Percentiles rank a stretch among this genome's conserved stretches.
Conservation (phyloP, 352 stramenopile species). For the Globisporangium rhizosaccharum region DNA sequence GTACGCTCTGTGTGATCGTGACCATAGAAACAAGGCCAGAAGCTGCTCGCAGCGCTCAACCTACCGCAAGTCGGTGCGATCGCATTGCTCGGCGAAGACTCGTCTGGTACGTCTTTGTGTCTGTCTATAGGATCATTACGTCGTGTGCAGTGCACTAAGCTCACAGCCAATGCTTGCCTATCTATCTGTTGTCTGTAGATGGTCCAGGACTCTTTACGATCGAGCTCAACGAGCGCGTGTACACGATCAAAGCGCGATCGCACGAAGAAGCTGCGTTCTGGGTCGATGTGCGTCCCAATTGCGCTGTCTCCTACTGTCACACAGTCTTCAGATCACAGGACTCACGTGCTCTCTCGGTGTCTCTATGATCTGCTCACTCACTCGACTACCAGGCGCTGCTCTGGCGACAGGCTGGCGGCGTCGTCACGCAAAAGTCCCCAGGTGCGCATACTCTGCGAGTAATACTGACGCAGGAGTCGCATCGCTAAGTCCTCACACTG, state of each 20-base stretch:
- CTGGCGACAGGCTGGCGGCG: constrained; percentile 73
- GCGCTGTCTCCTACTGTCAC: not conserved
- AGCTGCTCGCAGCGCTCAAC: constrained; percentile 92
- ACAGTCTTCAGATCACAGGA: not conserved
- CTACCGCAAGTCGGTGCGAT: constrained; percentile 90
- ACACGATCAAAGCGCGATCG: constrained; percentile 86
- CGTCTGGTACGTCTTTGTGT: constrained; percentile 30
- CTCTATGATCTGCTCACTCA: not conserved
- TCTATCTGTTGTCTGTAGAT: constrained; percentile 27
- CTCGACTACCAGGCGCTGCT: constrained; percentile 42
- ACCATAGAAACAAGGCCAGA: constrained; percentile 86
- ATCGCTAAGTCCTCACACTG: no score
- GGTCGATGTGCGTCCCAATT: constrained; percentile 52
- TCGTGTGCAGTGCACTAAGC: not conserved
- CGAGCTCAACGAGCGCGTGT: constrained; percentile 86
- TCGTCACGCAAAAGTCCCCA: constrained; percentile 77
- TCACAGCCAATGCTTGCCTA: not conserved
- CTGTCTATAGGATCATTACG: not conserved
- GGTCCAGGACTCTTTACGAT: constrained; percentile 86
- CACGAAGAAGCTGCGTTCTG: constrained; percentile 84
- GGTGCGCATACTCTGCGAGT: constrained; percentile 18
- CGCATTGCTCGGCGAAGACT: constrained; percentile 62
- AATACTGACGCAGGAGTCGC: not conserved
- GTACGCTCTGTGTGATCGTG: no score
- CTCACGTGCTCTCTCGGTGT: not conserved